phyloP scores from a whole-genome alignment of 495 filamentous ascomycete genomes.

The Podospora tetraspora region DNA sequence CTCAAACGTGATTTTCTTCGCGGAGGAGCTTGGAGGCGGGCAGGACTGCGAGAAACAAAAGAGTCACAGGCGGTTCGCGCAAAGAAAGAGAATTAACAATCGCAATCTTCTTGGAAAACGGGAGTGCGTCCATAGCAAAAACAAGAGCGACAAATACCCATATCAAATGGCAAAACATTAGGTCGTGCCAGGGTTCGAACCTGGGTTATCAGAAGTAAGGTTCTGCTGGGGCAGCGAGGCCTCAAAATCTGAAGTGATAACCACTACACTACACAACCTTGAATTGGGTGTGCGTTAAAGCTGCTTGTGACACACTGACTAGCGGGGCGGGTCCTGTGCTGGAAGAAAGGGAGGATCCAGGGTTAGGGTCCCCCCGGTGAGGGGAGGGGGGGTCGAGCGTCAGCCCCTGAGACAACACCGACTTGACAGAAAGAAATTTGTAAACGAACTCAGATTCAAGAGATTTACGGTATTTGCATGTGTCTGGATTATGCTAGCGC shows the following conservation, averaged over 20 bases:
- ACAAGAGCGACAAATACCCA: neutral
- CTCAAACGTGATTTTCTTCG: neutral
- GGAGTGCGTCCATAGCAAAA: neutral
- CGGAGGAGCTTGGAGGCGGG: neutral
- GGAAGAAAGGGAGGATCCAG: neutral
- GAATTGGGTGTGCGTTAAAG: neutral
- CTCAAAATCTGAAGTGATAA: slow-evolving; percentile 23
- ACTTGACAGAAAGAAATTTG: neutral
- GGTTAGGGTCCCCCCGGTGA: neutral
- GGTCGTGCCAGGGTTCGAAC: slow-evolving; percentile 23
- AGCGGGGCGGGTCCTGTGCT: neutral
- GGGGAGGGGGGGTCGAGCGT: no score
- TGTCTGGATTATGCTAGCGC: neutral
- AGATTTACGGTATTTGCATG: neutral
- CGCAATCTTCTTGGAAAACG: neutral
- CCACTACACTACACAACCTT: slow-evolving; percentile 22
- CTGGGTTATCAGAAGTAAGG: slow-evolving; percentile 15
- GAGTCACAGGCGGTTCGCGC: no score
- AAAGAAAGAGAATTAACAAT: neutral
- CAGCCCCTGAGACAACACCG: no score
- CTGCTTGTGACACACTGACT: neutral
- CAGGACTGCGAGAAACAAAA: neutral
- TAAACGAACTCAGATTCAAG: neutral
- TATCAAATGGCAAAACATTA: slow-evolving; percentile 7
- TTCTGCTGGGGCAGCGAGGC: neutral